Evolutionary conservation across 2,329 filamentous ascomycete species (phyloP).

Genomic region (Cadophora malorum): DNA sequence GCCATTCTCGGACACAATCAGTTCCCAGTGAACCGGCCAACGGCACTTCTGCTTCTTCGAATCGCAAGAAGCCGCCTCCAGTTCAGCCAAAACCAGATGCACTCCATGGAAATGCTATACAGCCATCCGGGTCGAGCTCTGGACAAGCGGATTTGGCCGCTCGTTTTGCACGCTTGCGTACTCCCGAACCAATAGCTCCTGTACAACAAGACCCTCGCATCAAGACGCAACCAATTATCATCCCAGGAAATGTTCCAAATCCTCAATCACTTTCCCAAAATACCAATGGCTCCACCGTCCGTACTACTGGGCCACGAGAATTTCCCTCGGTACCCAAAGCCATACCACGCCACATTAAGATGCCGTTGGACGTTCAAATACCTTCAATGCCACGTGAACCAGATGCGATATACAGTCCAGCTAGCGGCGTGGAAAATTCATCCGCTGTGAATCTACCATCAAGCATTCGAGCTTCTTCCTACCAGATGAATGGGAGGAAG

Average conservation of each 20-base stretch:
- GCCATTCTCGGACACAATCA: constrained; percentile 31
- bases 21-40: constrained; percentile 18
- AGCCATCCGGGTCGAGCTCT: constrained; percentile 46
- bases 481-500: constrained; percentile 33
- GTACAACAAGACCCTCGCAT: constrained; percentile 59
- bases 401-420: constrained; percentile 47
- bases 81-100: constrained; percentile 72
- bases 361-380: constrained; percentile 38
- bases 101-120: constrained; percentile 66
- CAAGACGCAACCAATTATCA: constrained; percentile 54
- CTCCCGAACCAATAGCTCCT: constrained; percentile 45
- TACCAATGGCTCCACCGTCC: constrained; percentile 23
- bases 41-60: constrained; percentile 28
- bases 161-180: constrained; percentile 64
- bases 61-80: constrained; percentile 45
- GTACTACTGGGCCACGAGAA: constrained; percentile 41
- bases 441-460: constrained; percentile 37
- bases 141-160: constrained; percentile 57
- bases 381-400: constrained; percentile 45
- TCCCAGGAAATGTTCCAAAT: constrained; percentile 41
- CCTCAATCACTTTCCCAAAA: constrained; percentile 12
- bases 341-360: constrained; percentile 30
- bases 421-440: constrained; percentile 40
- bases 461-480: constrained; percentile 40
- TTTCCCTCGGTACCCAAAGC: constrained; percentile 41